phyloP scores from a whole-genome alignment of 805 yeast genomes.

The Schwanniomyces vanrijiae region DNA sequence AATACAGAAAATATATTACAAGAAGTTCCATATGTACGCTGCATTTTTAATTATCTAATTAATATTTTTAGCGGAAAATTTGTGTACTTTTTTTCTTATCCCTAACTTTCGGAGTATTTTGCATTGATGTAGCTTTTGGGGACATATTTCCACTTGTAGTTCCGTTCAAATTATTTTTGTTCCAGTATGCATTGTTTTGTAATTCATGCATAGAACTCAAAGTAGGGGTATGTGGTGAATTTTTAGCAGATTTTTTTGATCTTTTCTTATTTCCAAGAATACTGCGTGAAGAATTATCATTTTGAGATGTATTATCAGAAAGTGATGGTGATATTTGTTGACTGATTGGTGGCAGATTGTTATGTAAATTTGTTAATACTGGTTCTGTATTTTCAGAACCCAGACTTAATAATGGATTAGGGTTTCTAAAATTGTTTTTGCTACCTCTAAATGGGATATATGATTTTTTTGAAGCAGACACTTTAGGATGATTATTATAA shows the following conservation, averaged over 20 bases:
- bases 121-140: conserved; percentile 7
- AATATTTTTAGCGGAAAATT: conserved; percentile 16
- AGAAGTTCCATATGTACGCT: no score
- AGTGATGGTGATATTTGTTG: conserved; percentile 12
- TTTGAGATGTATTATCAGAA: conserved; percentile 2
- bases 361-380: conserved; percentile 22
- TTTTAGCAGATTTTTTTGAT: conserved; percentile 16
- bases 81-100: conserved; percentile 20
- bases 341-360: conserved; percentile 18
- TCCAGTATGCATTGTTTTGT: conserved; percentile 10
- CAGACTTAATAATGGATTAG: neutral
- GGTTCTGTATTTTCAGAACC: conserved; percentile 10
- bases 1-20: neutral
- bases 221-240: conserved; percentile 12
- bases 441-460: conserved; percentile 43
- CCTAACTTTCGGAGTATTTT: conserved; percentile 10
- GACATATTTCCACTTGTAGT: conserved; percentile 7
- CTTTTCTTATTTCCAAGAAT: conserved; percentile 27
- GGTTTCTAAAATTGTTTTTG: conserved; percentile 18
- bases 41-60: neutral
- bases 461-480: conserved; percentile 25
- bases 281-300: conserved; percentile 19
- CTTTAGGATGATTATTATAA: conserved; percentile 6
- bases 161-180: neutral
- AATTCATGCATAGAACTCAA: conserved; percentile 4